Evolutionary conservation across 805 yeast species (phyloP).

Genomic region (Soucietia sequanensis): DNA sequence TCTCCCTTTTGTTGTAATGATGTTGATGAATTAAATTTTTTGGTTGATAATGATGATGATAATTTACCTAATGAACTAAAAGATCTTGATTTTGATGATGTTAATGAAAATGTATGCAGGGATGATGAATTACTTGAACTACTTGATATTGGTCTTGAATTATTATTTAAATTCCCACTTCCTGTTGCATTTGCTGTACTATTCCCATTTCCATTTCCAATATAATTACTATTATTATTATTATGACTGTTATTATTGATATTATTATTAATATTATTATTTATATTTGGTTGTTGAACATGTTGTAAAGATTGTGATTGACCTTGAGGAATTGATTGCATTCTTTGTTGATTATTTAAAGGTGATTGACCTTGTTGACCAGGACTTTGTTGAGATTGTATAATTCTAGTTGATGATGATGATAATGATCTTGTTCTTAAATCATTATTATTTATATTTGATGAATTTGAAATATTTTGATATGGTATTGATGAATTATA

Average conservation of each 20-base stretch:
- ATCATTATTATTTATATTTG: slow-evolving; percentile 7
- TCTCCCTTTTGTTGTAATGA: slow-evolving; percentile 29
- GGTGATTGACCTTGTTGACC: slow-evolving; percentile 23
- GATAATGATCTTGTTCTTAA: slow-evolving; percentile 4
- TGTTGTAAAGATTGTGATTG: slow-evolving; percentile 8
- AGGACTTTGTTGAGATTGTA: slow-evolving; percentile 26
- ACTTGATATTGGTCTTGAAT: too few species aligned
- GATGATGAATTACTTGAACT: slow-evolving; percentile 13
- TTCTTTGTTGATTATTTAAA: slow-evolving; percentile 7
- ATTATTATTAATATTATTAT: slow-evolving; percentile 6
- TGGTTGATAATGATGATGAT: slow-evolving; percentile 42
- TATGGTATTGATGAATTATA: slow-evolving; percentile 6
- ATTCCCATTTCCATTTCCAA: too few species aligned
- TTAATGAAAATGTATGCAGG: slow-evolving; percentile 35
- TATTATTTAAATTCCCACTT: too few species aligned
- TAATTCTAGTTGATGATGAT: slow-evolving; percentile 1
- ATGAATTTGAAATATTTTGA: slow-evolving; percentile 4
- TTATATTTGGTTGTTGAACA: slow-evolving; percentile 5
- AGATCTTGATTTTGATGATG: slow-evolving; percentile 37
- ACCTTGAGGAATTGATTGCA: slow-evolving; percentile 8
- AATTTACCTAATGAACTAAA: slow-evolving; percentile 41
- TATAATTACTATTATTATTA: too few species aligned
- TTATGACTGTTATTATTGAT: slow-evolving; percentile 2
- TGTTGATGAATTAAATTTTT: slow-evolving; percentile 34
- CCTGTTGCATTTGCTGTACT: background rate